Base-by-base conservation (phyloP, 345 rosid species). In the Euphorbia tirucalli region DNA sequence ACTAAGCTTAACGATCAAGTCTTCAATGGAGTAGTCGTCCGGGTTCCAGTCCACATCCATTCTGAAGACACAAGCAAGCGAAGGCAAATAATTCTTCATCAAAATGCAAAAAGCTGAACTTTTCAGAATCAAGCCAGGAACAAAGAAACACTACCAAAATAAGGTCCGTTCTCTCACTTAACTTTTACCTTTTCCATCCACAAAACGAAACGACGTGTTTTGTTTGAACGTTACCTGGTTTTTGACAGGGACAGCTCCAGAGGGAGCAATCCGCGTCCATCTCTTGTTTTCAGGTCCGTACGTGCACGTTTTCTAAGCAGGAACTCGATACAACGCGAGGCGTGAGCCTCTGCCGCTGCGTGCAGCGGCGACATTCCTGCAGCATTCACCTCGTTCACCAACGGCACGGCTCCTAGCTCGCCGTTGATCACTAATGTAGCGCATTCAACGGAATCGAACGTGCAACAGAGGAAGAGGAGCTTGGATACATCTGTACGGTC, bases 251-350 rank as follows among this genome's bases (percentile, higher is more conserved):
- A 79, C 66, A 93, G 75, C 81, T 90, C 90, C 77, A 90, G 75
- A 71, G 96, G 83, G 8, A 87, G 80, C 87, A 85, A 76, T 67
- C 77, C 74, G 28, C 85, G 87, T 66, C 81, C 89, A 71, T 87
- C 96, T 78, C 75, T 85, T 41, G 83, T 88, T 82, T 77, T 83
- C 58, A 79, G 30, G 57, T 85, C 97, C 58, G 93, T 86, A 85
- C 94, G 97, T 48, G 88, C 93, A 56, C 88, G 90, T 79, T 81
- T 86, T 73, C 82, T 84, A 25, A 92, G 61, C 65, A 92, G 78
- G 88, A 92, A 35, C 74, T 87, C 88, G 10, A 88, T 77, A 73
- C 97, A 92, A 69, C 88, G 93, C 39, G 68, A 66, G 57, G 97
- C 72, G 77, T 86, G 79, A 39, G 81, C 73, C 71, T 82, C 85